Evolutionary conservation across 2,329 filamentous ascomycete genomes (phyloP), one percentile per base, ranked within the genome.

Genomic region (Aspergillus pseudoviridinutans): DNA sequence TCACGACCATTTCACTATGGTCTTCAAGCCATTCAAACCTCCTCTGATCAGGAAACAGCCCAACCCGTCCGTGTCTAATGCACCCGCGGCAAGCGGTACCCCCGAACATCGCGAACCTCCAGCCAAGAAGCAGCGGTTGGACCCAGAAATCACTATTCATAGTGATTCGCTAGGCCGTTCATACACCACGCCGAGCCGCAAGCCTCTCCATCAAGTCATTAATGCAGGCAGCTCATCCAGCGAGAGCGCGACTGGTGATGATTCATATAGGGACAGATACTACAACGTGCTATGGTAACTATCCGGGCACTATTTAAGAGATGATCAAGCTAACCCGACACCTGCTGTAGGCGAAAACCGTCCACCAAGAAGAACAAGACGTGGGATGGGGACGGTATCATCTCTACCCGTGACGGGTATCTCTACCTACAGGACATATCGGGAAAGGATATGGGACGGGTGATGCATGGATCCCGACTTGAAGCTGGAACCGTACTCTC

Each of bases 331-430:
- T 64, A 35, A 64, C 54, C 4, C 8, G 38, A 49, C 5, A 44
- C 46, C 29, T 50, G 10, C 6, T 25, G 60, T 53, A 85, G 84
- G 87, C 84, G 88, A 22, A 89, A 88, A 70, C 83, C 82, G 53
- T 89, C 86, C 0, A 82, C 77, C 5, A 90, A 89, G 71, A 91
- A 90, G 74, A 84, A 90, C 71, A 90, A 90, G 70, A 90, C 86
- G 4, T 91, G 88, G 87, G 87, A 90, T 66, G 87, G 87, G 2
- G 88, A 91, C 71, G 88, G 87, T 1, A 79, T 89, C 2, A 76
- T 90, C 8, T 77, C 79, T 3, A 77, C 87, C 3, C 72, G 76
- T 2, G 80, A 79, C 38, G 85, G 85, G 3, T 82, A 82, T 66
- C 86, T 82, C 3, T 79, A 78, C 54, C 76, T 90, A 17, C 82